Evolutionary conservation across 2,329 filamentous ascomycete genomes (phyloP).

Genomic region (Monosporascus sp.): DNA sequence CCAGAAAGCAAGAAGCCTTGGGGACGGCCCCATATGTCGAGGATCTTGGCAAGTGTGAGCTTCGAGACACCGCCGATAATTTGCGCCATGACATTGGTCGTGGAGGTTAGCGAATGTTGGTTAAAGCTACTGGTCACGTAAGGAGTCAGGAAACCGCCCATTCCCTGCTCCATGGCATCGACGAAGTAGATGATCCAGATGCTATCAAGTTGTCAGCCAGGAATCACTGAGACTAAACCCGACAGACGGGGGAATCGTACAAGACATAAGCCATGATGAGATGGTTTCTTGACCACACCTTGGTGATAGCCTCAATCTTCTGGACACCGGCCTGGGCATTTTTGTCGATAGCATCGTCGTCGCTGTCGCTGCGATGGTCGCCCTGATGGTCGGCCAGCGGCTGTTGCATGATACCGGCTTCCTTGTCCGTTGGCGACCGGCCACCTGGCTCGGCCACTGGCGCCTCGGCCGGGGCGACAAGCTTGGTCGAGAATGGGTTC

Average conservation of each 20-base stretch:
- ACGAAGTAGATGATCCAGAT: slow-evolving; percentile 44
- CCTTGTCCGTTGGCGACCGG: slow-evolving; percentile 14
- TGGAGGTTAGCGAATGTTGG: slow-evolving; percentile 43
- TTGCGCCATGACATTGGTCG: slow-evolving; percentile 43
- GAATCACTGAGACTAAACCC: neutral
- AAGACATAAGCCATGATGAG: slow-evolving; percentile 39
- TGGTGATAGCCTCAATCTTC: slow-evolving; percentile 43
- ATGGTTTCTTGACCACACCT: slow-evolving; percentile 36
- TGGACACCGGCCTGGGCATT: slow-evolving; percentile 40
- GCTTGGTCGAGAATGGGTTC: slow-evolving; percentile 7
- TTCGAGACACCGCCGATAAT: slow-evolving; percentile 52
- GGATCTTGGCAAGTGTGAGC: slow-evolving; percentile 57
- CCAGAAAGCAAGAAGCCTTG: slow-evolving; percentile 52
- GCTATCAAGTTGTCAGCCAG: slow-evolving; percentile 22
- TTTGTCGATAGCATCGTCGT: slow-evolving; percentile 29
- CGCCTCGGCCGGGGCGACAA: slow-evolving; percentile 12
- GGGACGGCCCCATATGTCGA: slow-evolving; percentile 58
- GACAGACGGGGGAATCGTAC: slow-evolving; percentile 25
- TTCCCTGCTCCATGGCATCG: slow-evolving; percentile 38
- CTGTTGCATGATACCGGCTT: slow-evolving; percentile 17
- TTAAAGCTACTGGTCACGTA: slow-evolving; percentile 41
- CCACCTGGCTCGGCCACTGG: slow-evolving; percentile 21
- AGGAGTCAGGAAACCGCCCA: slow-evolving; percentile 29
- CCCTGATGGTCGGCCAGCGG: neutral
- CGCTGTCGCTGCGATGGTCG: slow-evolving; percentile 11